Evolutionary conservation across 805 yeast genomes (phyloP).

Genomic region (Lipomyces orientalis): DNA sequence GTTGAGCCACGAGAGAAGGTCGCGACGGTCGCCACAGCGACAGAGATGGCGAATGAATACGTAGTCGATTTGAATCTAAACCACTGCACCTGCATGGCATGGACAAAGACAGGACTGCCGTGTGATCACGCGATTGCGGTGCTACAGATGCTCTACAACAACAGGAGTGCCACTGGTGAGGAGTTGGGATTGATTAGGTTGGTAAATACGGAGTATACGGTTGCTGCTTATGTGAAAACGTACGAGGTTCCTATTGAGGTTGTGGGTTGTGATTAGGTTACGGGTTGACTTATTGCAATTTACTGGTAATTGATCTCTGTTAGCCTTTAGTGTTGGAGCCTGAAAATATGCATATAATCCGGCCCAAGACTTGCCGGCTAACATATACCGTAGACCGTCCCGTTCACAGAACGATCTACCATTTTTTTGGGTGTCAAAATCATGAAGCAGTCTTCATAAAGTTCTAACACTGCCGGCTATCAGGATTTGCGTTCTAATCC

Average conservation of each 20-base stretch:
- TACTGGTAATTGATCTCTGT: no score
- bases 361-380: no score
- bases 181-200: conserved; percentile 3
- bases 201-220: conserved; percentile 6
- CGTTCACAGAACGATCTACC: no score
- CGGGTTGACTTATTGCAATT: background rate
- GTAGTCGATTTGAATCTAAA: conserved; percentile 20
- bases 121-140: conserved; percentile 30
- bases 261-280: conserved; percentile 10
- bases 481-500: no score
- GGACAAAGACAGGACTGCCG: conserved; percentile 25
- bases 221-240: conserved; percentile 10
- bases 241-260: conserved; percentile 26
- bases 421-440: no score
- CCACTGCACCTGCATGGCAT: conserved; percentile 29
- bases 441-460: no score
- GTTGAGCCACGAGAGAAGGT: no score
- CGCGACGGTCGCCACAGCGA: background rate
- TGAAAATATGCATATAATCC: no score
- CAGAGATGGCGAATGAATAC: conserved; percentile 16
- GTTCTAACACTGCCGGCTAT: no score
- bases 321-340: no score
- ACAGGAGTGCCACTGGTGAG: background rate
- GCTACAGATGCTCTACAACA: conserved; percentile 5
- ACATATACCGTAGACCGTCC: no score